Conservation (phyloP, 2,329 filamentous ascomycete species). For the Amylocarpus encephaloides region DNA sequence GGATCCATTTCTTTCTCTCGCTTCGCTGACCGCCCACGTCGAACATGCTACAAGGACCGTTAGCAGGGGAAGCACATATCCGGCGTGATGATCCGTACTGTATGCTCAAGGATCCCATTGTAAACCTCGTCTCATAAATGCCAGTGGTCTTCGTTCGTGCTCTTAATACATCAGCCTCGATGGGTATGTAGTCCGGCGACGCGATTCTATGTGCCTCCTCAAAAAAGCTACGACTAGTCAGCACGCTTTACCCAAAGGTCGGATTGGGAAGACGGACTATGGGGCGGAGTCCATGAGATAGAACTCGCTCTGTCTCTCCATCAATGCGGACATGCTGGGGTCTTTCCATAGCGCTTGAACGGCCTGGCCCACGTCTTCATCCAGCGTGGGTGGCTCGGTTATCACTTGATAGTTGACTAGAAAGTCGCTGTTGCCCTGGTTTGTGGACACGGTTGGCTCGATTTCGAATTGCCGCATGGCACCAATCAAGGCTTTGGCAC, state of each 20-base stretch:
- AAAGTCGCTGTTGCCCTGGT: slow-evolving; percentile 69
- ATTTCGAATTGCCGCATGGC: slow-evolving; percentile 92
- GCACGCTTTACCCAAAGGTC: slow-evolving; percentile 2
- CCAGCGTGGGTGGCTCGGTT: slow-evolving; percentile 81
- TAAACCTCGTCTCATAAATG: slow-evolving; percentile 97
- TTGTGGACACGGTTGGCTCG: slow-evolving; percentile 64
- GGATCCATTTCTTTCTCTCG: slow-evolving; percentile 99
- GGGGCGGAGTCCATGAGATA: slow-evolving; percentile 99
- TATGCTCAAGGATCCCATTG: slow-evolving; percentile 97
- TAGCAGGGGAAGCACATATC: slow-evolving; percentile 15
- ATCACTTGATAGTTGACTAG: slow-evolving; percentile 84
- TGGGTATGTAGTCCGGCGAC: slow-evolving; percentile 77
- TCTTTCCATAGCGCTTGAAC: slow-evolving; percentile 88
- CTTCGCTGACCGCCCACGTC: slow-evolving; percentile 96
- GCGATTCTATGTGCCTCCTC: slow-evolving; percentile 85
- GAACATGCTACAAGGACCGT: slow-evolving; percentile 70
- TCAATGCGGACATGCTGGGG: slow-evolving; percentile 69
- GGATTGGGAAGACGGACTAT: slow-evolving; percentile 56
- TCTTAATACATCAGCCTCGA: slow-evolving; percentile 89
- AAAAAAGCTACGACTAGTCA: slow-evolving; percentile 67
- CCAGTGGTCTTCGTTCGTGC: slow-evolving; percentile 97
- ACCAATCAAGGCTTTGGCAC: slow-evolving; percentile 84
- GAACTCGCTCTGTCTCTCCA: slow-evolving; percentile 95
- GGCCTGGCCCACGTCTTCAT: slow-evolving; percentile 73
- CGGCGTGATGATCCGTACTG: slow-evolving; percentile 61